Base-by-base conservation (phyloP, 73 alveolate species). In the Paramecium biaurelia region DNA sequence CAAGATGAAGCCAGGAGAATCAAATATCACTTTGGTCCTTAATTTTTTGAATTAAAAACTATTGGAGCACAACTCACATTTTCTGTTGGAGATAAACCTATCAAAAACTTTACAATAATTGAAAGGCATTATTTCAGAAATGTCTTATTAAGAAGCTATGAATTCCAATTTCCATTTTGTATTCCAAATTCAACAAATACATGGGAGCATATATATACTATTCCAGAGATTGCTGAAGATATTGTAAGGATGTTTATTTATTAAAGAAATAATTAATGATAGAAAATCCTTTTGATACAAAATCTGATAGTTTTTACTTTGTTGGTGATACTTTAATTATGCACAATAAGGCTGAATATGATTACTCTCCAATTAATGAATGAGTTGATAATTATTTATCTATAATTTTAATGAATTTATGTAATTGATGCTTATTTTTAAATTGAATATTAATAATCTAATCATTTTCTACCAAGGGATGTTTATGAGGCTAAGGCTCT, bases 321-420 rank as follows among this genome's bases (percentile, higher is more conserved):
- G 99, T 97, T 58, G 98, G 95, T 45, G 98, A 94, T 70, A 92
- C 94, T 94, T 95, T 98, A 70, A 96, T 98, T 57, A 98, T 98
- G 97, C 99, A 98, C 92, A 95, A 97, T 88, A 97, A 96, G 85
- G 99, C 99, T 49, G 98, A 96, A 67, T 98, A 98, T 88, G 98
- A 96, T 94, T 98, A 97, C 92, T 87, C 99, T 76, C 92, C 92
- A 63, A 30, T 63, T 15, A 63, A 24, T 63, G 45, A 63, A 63
- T 63, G 84, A 63, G 41, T 63, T 30, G 7, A 30, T 26, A 63
- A 26, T 21, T 58, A 28, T 26, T 26, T 63, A 63, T 70, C 4
- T 38, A 18, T 76, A 76, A 42, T 20, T 79, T 23, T 23, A 9
- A 43, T 53, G 68, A 18, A 53, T 18, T 53, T 53, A 53, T 53